Base-by-base conservation (phyloP, 208 protist species). In the Strigomonas culicis region DNA sequence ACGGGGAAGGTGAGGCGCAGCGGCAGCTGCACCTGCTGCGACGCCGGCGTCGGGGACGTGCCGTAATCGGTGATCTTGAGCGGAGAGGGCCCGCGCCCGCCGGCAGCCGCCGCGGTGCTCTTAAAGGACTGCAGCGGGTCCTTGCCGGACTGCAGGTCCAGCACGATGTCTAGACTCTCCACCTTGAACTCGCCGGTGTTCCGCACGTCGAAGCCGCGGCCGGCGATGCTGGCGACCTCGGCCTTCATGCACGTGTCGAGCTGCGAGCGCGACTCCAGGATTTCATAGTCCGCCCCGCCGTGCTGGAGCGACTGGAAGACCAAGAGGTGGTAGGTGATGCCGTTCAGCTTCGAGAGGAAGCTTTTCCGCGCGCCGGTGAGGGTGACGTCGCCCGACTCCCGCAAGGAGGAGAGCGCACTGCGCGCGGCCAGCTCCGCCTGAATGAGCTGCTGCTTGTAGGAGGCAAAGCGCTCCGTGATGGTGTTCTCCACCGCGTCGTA, bases 401-500 rank as follows among this genome's bases (percentile, higher is more conserved):
- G 75, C 22, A 94, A 64, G 11, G 74, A 68, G 17, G 75, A 62
- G 41, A 94, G 72, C 17, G 43, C 66, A 39, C 78, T 75, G 28
- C 82, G 82, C 11, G 83, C 60, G 34, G 90, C 88, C 21, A 84
- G 53, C 69, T 94, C 88, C 8, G 71, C 73, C 64, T 92, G 80
- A 62, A 84, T 69, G 25, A 94, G 65, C 61, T 88, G 85, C 65
- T 88, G 80, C 39, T 70, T 69, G 53, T 88, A 90, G 3, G 70
- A 36, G 22, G 77, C 79, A 65, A 94, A 94, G 21, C 85, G 80
- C 58, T 92, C 83, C 0, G 82, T 83, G 32, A 94, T 68, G 21
- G 80, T 50, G 28, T 76, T 85, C 63, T 92, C 84, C 27, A 90
- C 80, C 4, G 59, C 47, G 56, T 92, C 84, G 63, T 92, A 94